These are phyloP conservation scores for Paraphoma sp. DNA, from an alignment of 2,329 filamentous ascomycete species.

Conservation along the genomic window DNA sequence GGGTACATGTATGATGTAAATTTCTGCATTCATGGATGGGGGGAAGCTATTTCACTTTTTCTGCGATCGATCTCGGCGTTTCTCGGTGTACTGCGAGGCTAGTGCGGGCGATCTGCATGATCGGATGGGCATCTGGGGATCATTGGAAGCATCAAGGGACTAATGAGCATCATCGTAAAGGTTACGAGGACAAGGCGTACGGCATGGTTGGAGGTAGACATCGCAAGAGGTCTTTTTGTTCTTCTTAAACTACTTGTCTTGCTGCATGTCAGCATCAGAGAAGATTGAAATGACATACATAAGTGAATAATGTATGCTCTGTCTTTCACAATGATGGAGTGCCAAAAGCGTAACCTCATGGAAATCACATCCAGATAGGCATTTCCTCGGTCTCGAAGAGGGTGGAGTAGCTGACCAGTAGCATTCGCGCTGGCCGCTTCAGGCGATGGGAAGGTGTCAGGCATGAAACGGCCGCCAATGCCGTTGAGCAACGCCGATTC, in stretches of 20 bases:
- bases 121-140: slow-evolving; percentile 6
- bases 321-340: too few relatives aligned
- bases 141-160: too few relatives aligned
- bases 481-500: slow-evolving; percentile 17
- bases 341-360: too few relatives aligned
- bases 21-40: slow-evolving; percentile 23
- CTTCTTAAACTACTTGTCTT: too few relatives aligned
- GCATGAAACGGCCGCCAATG: not conserved
- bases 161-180: too few relatives aligned
- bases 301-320: too few relatives aligned
- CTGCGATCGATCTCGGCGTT: slow-evolving; percentile 10
- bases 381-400: not conserved
- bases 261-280: too few relatives aligned
- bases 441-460: not conserved
- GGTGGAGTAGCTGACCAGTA: not conserved
- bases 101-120: slow-evolving; percentile 14
- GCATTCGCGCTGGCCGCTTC: not conserved
- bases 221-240: too few relatives aligned
- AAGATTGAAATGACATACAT: too few relatives aligned
- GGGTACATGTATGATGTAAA: slow-evolving; percentile 28
- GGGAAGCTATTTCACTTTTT: slow-evolving; percentile 48
- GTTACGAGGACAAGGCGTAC: too few relatives aligned
- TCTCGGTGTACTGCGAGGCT: not conserved
- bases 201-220: too few relatives aligned
- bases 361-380: not conserved